Conservation (phyloP, 23 red algal species). For the Chondrus crispus region DNA sequence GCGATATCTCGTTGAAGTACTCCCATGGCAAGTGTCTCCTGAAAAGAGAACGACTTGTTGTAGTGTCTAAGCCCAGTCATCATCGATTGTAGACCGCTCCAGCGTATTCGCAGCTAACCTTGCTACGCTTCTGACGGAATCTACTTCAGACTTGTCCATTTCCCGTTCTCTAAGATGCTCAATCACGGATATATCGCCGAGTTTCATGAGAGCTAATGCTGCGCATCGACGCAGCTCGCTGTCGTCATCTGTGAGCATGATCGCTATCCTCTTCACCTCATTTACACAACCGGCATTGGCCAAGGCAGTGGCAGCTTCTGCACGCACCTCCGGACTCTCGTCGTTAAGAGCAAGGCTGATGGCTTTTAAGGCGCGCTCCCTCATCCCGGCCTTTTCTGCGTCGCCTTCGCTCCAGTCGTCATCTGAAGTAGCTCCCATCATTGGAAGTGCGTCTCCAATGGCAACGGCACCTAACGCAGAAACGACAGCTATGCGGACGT, state of each 20-base stretch:
- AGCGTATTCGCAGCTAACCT: conserved; percentile 43
- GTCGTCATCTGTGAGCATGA: conserved; percentile 40
- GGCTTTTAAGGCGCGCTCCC: conserved; percentile 33
- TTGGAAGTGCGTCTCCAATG: conserved; percentile 53
- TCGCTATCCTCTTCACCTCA: conserved; percentile 12
- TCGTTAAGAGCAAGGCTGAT: conserved; percentile 44
- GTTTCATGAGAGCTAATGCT: conserved; percentile 62
- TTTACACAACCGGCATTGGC: conserved; percentile 50
- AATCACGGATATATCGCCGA: not conserved
- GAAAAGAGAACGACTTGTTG: no score
- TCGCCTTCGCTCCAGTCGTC: conserved; percentile 53
- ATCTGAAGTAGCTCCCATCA: conserved; percentile 48
- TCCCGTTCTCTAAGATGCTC: not conserved
- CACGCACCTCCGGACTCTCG: conserved; percentile 32
- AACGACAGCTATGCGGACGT: conserved; percentile 61
- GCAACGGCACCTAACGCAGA: conserved; percentile 62
- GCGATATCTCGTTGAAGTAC: no score
- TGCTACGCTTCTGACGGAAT: conserved; percentile 34
- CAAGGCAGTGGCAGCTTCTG: conserved; percentile 62
- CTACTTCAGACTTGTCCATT: conserved; percentile 4
- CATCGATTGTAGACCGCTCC: no score
- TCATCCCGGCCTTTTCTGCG: not conserved
- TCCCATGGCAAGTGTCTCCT: no score
- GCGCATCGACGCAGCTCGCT: conserved; percentile 38
- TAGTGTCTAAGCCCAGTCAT: no score